Percentiles rank a stretch among this genome's conserved stretches.
phyloP scores from a whole-genome alignment of 257 asterid genomes.

The Echium plantagineum region DNA sequence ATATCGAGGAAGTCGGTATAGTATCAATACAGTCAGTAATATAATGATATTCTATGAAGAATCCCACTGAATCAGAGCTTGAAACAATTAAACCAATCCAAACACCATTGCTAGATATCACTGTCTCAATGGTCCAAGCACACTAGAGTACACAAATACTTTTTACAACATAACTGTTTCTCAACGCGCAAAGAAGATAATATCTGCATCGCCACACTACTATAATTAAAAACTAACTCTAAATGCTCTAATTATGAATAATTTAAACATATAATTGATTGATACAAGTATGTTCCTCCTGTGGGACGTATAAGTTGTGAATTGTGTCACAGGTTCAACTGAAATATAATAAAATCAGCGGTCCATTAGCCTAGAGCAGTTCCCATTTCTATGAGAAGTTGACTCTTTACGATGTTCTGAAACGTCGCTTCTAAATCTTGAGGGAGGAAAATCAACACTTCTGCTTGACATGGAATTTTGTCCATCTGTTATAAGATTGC shows the following conservation, averaged over 20 bases:
- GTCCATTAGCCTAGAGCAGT: constrained; percentile 8
- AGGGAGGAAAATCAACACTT: constrained; percentile 15
- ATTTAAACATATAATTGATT: background rate
- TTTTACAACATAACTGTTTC: too few relatives aligned
- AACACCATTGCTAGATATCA: too few relatives aligned
- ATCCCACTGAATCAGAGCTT: too few relatives aligned
- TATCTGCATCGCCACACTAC: too few relatives aligned
- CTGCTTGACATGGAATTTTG: constrained; percentile 28
- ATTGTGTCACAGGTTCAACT: background rate
- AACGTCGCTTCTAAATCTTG: constrained; percentile 7
- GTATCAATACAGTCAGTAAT: too few relatives aligned
- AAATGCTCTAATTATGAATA: background rate
- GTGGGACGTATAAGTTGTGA: background rate
- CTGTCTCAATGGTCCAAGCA: too few relatives aligned
- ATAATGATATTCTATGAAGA: too few relatives aligned
- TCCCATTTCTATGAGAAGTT: constrained; percentile 15
- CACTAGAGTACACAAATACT: too few relatives aligned
- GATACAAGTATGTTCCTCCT: background rate
- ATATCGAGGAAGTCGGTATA: background rate
- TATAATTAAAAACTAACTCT: background rate
- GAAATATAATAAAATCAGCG: constrained; percentile 1
- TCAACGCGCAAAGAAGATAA: too few relatives aligned
- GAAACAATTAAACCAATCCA: too few relatives aligned
- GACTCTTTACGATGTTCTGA: constrained; percentile 10
- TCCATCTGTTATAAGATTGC: constrained; percentile 20